Evolutionary conservation across 371 early-diverging fungal genomes (phyloP), one percentile per base, ranked within the genome.

Genomic region (Rhizopus delemar): DNA sequence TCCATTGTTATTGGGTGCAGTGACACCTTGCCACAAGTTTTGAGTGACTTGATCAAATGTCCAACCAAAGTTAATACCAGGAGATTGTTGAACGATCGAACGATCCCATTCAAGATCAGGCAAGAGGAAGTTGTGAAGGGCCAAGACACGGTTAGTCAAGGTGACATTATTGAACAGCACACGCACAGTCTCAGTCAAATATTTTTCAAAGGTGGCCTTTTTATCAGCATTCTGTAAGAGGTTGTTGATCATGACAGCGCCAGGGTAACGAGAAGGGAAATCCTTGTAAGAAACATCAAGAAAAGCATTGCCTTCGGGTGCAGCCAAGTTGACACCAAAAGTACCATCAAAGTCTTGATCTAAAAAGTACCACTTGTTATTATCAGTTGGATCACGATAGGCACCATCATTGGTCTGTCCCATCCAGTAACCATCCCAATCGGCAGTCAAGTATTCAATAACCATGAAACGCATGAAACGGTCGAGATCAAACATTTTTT

Each of bases 401-500:
- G 81, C 78, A 66, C 79, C 84, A 54, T 75, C 73, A 65, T 84
- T 84, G 58, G 80, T 77, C 61, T 80, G 82, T 28, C 33, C 49
- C 71, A 74, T 74, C 84, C 84, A 84, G 73, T 84, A 84, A 36
- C 77, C 82, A 54, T 84, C 84, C 84, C 84, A 84, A 50, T 76
- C 59, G 28, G 70, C 84, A 50, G 75, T 60, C 34, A 82, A 69
- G 69, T 80, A 84, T 61, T 84, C 84, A 60, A 82, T 58, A 32
- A 84, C 84, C 82, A 84, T 82, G 70, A 79, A 80, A n/a, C 84
- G 81, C 38, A 84, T 33, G 59, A 79, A 78, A 1, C 55, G 56
- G 28, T 84, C 84, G 15, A 71, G 34, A 41, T 82, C 80, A 51
- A 84, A 72, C 33, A 39, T 31, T 35, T 67, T 65, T 64, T 63